phyloP scores from a whole-genome alignment of 345 rosid genomes.

The Nasturtium officinale region DNA sequence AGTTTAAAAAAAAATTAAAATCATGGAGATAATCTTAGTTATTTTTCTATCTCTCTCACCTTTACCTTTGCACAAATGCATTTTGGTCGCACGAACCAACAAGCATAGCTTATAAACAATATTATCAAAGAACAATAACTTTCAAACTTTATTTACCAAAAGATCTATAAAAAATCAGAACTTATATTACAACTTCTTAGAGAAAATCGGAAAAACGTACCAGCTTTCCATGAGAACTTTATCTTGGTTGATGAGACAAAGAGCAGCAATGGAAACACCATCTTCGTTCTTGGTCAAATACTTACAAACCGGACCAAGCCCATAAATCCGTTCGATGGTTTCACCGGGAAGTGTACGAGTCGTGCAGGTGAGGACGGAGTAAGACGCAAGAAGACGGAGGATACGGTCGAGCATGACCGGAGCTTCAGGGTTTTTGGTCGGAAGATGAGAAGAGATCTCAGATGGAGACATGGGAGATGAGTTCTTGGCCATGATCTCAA shows the following conservation, averaged over 20 bases:
- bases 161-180: neutral
- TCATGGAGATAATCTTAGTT: no score
- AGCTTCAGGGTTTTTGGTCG: slow-evolving; percentile 76
- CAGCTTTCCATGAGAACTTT: slow-evolving; percentile 95
- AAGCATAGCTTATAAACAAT: slow-evolving; percentile 13
- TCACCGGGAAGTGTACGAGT: slow-evolving; percentile 45
- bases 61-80: slow-evolving; percentile 26
- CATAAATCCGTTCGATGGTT: slow-evolving; percentile 61
- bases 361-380: slow-evolving; percentile 63
- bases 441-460: slow-evolving; percentile 69
- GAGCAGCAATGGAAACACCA: slow-evolving; percentile 72
- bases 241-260: slow-evolving; percentile 84
- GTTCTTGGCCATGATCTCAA: slow-evolving; percentile 74
- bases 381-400: slow-evolving; percentile 67
- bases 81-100: neutral
- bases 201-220: slow-evolving; percentile 41
- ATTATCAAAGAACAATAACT: neutral
- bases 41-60: neutral
- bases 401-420: slow-evolving; percentile 77
- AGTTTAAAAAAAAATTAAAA: no score
- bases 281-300: slow-evolving; percentile 77
- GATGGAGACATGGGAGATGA: slow-evolving; percentile 61
- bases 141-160: neutral
- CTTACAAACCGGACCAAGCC: slow-evolving; percentile 82
- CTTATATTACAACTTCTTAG: neutral